Evolutionary conservation across 1,139 yeast species (phyloP), one percentile per base, ranked within the genome.

Genomic region (Saccharomyces hybrid): DNA sequence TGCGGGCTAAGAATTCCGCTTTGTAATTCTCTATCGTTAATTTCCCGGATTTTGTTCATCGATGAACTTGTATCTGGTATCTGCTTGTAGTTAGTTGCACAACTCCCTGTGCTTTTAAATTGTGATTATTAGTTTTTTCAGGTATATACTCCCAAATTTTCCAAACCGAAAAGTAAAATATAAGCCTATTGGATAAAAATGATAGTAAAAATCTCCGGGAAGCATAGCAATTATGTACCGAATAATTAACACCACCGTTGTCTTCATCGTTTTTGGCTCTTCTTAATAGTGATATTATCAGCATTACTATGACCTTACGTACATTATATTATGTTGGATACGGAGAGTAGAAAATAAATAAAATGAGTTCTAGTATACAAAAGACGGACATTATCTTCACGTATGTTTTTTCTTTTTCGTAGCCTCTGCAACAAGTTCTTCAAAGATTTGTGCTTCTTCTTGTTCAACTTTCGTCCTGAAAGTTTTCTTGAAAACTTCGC

Each of bases 401-500:
- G 34, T 26, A 16, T 48, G 38, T 25, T 61, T 62, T 71, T 89
- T 83, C 74, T 86, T 88, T 72, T 86, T 81, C 31, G 89, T 83
- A 3, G 97, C 95, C 63, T 89, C 95, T 1, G 97, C 95, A 53
- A 91, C 95, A 59, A 91, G 76, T 64, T 88, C 91, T 71, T 91
- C 99, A 70, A 91, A 91, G 25, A 90, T 78, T 60, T 91, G 81
- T 2, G 95, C 96, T 68, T 91, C 98, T 71, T 88, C 96, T 55
- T 86, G 91, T 70, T 91, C 98, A 61, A 81, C 88, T 59, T 84
- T 84, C 1, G 96, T 84, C 67, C 97, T 79, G 56, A 82, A 75
- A 1, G 86, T 80, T 28, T 76, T 71, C 54, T 78, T 74, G 71
- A 91, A 91, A 2, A 89, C 85, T 13, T 78, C 78, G 2, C 97